Evolutionary conservation across 2,329 filamentous ascomycete genomes (phyloP).

Genomic region (Ramularia endophylla): DNA sequence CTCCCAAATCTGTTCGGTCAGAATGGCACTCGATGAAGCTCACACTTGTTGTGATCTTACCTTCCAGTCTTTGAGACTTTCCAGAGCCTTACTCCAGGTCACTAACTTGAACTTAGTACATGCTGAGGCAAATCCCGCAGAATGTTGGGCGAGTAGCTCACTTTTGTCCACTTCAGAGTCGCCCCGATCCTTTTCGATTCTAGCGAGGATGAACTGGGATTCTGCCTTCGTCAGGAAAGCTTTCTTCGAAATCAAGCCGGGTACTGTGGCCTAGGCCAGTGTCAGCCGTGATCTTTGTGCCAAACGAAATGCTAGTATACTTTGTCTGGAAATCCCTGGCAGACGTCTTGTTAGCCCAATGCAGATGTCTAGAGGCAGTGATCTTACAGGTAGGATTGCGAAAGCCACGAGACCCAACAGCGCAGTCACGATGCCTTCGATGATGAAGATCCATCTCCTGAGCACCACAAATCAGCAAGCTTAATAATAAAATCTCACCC

Average conservation of each 20-base stretch:
- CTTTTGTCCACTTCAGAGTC: constrained; percentile 29
- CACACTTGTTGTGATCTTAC: constrained; percentile 15
- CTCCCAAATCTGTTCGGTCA: constrained; percentile 33
- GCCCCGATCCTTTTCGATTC: constrained; percentile 34
- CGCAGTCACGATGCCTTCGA: constrained; percentile 38
- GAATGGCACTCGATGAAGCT: background rate
- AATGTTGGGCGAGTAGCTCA: too few species aligned
- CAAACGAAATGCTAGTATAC: too few species aligned
- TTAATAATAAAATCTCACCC: too few species aligned
- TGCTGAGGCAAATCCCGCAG: too few species aligned
- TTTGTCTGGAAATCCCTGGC: too few species aligned
- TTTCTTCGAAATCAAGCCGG: constrained; percentile 14
- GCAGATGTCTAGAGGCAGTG: too few species aligned
- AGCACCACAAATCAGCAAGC: background rate
- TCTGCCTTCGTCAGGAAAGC: constrained; percentile 20
- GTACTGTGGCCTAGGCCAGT: constrained; percentile 20
- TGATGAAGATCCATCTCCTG: constrained; percentile 41
- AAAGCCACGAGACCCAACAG: constrained; percentile 27
- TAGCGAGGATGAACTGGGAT: constrained; percentile 26
- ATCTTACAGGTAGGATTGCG: too few species aligned
- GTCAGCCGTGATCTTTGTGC: too few species aligned
- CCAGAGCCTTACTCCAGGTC: constrained; percentile 18
- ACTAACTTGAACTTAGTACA: background rate
- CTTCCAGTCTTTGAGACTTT: constrained; percentile 33
- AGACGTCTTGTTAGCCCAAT: too few species aligned